Base-by-base conservation (phyloP, 1,284 basidiomycete species). In the Irpex sp. region DNA sequence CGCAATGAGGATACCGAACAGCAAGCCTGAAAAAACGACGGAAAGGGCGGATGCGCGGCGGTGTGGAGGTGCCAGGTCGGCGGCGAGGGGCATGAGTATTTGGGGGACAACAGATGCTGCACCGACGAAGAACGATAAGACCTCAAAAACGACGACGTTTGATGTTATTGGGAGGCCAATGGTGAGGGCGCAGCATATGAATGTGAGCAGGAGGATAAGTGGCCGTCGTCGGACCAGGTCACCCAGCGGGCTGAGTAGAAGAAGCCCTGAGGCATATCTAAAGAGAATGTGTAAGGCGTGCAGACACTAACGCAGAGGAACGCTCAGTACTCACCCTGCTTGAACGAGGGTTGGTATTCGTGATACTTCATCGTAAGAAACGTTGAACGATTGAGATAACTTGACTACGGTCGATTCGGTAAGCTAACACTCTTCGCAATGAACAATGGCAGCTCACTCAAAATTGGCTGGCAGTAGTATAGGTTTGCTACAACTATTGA, bases 401-500 rank as follows among this genome's bases (percentile, higher is more conserved):
- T 58, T 13, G 37, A 58, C 57, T 58, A 19, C 4, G 21, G 21
- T 13, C 15, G 17, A 17, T 19, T 26, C 21, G 1, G 21, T 4
- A 26, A n/a, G 1, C 33, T 1, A 21, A 15, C 21, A 35, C 15
- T 1, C 19, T 51, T 5, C 17, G 15, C 17, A 13, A 21, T 2
- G 13, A 46, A 47, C 19, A 1, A 43, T 9, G 19, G 35, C 11
- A 11, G 33, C 43, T 37, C 36, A 43, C 90, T 87, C 13, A 92
- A 74, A 63, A 92, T 72, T 0, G 90, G 89, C 72, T 89, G 90
- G 63, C 86, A 86, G 66, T 91, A 92, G 68, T 90, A 92, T 58
- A 91, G 69, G 65, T 91, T 92, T 19, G 83, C 80, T 31, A 84
- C 84, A 50, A 74, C 84, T 86, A 61, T 15, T 58, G 1, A 17